phyloP scores from a whole-genome alignment of 805 yeast species.

The Candida insectorum region DNA sequence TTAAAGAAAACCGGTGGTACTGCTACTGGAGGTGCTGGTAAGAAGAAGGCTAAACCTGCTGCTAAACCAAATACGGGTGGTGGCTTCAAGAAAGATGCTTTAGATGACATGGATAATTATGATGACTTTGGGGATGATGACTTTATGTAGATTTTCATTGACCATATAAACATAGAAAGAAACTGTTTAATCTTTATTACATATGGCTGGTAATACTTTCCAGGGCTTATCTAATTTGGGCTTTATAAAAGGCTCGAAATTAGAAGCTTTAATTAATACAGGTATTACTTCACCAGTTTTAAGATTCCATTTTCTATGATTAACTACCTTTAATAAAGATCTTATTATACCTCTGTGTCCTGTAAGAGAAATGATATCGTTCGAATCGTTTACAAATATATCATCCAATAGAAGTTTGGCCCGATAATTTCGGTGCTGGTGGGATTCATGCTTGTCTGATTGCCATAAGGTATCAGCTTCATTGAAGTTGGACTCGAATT shows the following conservation, averaged over 20 bases:
- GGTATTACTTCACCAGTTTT: constrained; percentile 28
- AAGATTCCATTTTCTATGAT: constrained; percentile 21
- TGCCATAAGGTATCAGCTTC: constrained; percentile 25
- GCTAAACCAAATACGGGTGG: constrained; percentile 57
- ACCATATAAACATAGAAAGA: too few species aligned
- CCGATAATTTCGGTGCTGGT: constrained; percentile 23
- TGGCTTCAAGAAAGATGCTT: constrained; percentile 59
- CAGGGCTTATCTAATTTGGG: constrained; percentile 13
- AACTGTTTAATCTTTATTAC: too few species aligned
- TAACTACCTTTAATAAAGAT: constrained; percentile 21
- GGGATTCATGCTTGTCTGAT: constrained; percentile 19
- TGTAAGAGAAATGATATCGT: constrained; percentile 22
- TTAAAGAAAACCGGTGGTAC: constrained; percentile 80
- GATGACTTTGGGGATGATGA: constrained; percentile 76
- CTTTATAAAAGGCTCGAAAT: constrained; percentile 5
- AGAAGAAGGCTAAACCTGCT: constrained; percentile 84
- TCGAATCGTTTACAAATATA: constrained; percentile 19
- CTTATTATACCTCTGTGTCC: constrained; percentile 27
- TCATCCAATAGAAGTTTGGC: constrained; percentile 25
- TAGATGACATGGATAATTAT: constrained; percentile 52
- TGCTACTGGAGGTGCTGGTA: constrained; percentile 89
- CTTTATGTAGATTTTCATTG: constrained; percentile 68
- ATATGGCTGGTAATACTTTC: constrained; percentile 11
- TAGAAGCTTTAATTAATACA: constrained; percentile 18
- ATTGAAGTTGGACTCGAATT: constrained; percentile 23